Conservation (phyloP, 257 asterid genomes). For the Jasminum sambac region DNA sequence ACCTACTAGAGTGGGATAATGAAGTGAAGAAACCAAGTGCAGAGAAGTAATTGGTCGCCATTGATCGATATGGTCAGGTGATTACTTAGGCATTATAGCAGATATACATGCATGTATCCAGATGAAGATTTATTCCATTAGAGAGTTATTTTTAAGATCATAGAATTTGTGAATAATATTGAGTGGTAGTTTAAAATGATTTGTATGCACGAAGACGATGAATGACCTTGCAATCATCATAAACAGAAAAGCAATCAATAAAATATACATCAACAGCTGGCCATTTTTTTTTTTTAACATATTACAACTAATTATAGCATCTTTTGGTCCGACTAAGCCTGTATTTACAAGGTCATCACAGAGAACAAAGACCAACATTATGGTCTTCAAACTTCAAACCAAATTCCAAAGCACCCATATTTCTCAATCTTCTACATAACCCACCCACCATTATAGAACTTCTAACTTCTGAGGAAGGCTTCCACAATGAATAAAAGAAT, state of each 20-base stretch:
- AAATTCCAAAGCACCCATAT: constrained; percentile 20
- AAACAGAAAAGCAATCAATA: neutral
- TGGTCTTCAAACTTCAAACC: constrained; percentile 22
- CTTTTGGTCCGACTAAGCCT: constrained; percentile 24
- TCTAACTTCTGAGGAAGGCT: constrained; percentile 10
- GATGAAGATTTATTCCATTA: too few species aligned
- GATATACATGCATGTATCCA: too few species aligned
- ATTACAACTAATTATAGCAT: constrained; percentile 29
- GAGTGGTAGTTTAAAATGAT: too few species aligned
- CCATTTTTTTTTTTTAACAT: constrained; percentile 30
- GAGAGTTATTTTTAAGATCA: too few species aligned
- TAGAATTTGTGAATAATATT: too few species aligned
- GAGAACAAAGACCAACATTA: constrained; percentile 15
- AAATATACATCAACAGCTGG: constrained; percentile 8
- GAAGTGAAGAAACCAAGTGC: neutral
- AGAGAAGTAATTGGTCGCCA: neutral
- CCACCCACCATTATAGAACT: constrained; percentile 29
- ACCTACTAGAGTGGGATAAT: neutral
- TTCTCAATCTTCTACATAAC: constrained; percentile 11
- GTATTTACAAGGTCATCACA: constrained; percentile 38
- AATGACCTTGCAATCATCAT: neutral
- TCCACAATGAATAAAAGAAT: constrained; percentile 43
- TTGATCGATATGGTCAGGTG: neutral
- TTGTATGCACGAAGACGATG: too few species aligned
- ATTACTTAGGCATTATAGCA: too few species aligned